Conservation (phyloP, 2,329 filamentous ascomycete genomes). For the Ophiocordyceps camponoti-floridani region DNA sequence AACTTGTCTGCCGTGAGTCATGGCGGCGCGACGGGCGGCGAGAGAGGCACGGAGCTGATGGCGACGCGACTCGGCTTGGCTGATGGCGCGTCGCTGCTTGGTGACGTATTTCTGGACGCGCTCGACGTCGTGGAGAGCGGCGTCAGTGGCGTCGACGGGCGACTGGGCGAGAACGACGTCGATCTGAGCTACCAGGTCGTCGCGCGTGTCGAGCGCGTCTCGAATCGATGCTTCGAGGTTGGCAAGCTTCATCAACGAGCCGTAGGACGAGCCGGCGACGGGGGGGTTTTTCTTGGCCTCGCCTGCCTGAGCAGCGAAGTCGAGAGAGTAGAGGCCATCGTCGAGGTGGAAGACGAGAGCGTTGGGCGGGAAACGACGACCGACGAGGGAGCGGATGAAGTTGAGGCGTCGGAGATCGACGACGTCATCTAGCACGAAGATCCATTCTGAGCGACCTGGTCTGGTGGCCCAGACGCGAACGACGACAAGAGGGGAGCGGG, state of each 20-base stretch:
- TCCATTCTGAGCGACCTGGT: slow-evolving; percentile 31
- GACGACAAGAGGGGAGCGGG: slow-evolving; percentile 44
- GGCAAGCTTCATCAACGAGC: slow-evolving; percentile 69
- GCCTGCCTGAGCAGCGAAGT: slow-evolving; percentile 36
- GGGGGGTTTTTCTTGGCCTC: slow-evolving; percentile 33
- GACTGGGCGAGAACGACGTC: slow-evolving; percentile 33
- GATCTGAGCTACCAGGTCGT: slow-evolving; percentile 62
- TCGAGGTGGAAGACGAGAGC: slow-evolving; percentile 70
- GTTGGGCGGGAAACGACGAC: slow-evolving; percentile 61
- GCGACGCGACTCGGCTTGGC: slow-evolving; percentile 40
- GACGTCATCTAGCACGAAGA: slow-evolving; percentile 51
- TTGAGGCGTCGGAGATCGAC: slow-evolving; percentile 57
- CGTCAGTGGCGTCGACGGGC: slow-evolving; percentile 22
- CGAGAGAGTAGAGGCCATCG: slow-evolving; percentile 73
- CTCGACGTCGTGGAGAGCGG: slow-evolving; percentile 29
- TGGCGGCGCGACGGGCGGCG: slow-evolving; percentile 44
- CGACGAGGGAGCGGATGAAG: slow-evolving; percentile 55
- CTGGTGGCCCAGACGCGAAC: slow-evolving; percentile 58
- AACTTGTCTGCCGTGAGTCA: slow-evolving; percentile 40
- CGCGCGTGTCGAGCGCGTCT: slow-evolving; percentile 65
- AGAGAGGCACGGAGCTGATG: slow-evolving; percentile 54
- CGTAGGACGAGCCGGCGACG: slow-evolving; percentile 61
- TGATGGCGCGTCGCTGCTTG: slow-evolving; percentile 48
- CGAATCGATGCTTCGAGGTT: slow-evolving; percentile 84
- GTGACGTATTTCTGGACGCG: slow-evolving; percentile 36